Evolutionary conservation across 306 rosid species (phyloP).

Genomic region (Bauhinia variegata): DNA sequence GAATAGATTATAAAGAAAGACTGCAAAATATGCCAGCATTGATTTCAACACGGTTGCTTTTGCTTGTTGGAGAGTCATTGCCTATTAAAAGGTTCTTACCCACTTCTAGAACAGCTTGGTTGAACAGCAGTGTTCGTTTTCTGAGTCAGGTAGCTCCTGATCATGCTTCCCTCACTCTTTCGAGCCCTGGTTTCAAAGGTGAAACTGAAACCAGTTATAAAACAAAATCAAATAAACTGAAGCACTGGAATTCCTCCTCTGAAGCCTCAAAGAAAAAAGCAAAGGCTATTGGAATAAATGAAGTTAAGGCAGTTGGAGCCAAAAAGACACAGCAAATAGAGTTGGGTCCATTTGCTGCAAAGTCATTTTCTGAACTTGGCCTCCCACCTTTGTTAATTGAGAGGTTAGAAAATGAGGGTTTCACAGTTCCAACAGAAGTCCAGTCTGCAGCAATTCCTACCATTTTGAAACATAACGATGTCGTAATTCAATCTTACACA

Average conservation of each 20-base stretch:
- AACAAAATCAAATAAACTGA: slow-evolving; percentile 39
- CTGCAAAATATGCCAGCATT: slow-evolving; percentile 63
- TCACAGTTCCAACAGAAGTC: slow-evolving; percentile 78
- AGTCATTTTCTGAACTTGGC: slow-evolving; percentile 85
- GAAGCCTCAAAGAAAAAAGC: slow-evolving; percentile 51
- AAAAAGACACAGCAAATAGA: slow-evolving; percentile 46
- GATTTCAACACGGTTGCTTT: slow-evolving; percentile 57
- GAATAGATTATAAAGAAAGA: slow-evolving; percentile 12
- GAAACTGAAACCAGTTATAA: slow-evolving; percentile 43
- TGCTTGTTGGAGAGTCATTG: slow-evolving; percentile 66
- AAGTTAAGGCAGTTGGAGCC: slow-evolving; percentile 41
- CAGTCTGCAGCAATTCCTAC: slow-evolving; percentile 88
- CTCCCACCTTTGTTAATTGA: slow-evolving; percentile 61
- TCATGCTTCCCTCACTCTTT: slow-evolving; percentile 59
- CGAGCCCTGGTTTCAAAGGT: slow-evolving; percentile 50
- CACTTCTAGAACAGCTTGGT: slow-evolving; percentile 55
- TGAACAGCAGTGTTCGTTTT: slow-evolving; percentile 48
- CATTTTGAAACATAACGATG: slow-evolving; percentile 70
- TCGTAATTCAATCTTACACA: slow-evolving; percentile 89
- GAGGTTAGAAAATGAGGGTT: slow-evolving; percentile 77
- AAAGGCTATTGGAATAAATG: slow-evolving; percentile 44
- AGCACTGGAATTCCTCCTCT: slow-evolving; percentile 42
- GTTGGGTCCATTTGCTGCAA: slow-evolving; percentile 66
- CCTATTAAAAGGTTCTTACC: slow-evolving; percentile 56
- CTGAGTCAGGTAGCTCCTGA: slow-evolving; percentile 42